phyloP scores from a whole-genome alignment of 2,329 filamentous ascomycete species.

The Intubia oerlemansii region DNA sequence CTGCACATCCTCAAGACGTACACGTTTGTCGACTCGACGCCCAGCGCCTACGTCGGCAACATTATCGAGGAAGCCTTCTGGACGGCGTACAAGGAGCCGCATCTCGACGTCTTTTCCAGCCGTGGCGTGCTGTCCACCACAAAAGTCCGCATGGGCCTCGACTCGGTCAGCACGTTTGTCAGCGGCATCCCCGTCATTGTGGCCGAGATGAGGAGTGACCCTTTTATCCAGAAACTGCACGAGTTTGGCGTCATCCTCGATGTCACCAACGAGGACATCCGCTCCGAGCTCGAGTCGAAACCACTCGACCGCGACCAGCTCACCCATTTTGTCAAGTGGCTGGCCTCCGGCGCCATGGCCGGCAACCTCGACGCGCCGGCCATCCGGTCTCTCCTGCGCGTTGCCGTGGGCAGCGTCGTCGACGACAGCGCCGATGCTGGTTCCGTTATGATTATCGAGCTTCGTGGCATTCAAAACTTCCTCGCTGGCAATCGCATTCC shows the following conservation, averaged over 20 bases:
- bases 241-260: constrained; percentile 74
- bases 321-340: constrained; percentile 68
- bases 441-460: constrained; percentile 42
- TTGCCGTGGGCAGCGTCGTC: constrained; percentile 52
- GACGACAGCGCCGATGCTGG: constrained; percentile 12
- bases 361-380: constrained; percentile 51
- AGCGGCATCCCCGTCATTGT: constrained; percentile 76
- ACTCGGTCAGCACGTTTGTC: constrained; percentile 51
- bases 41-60: constrained; percentile 61
- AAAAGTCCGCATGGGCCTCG: constrained; percentile 53
- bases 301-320: constrained; percentile 64
- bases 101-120: constrained; percentile 74
- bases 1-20: constrained; percentile 74
- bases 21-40: constrained; percentile 75
- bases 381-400: constrained; percentile 51
- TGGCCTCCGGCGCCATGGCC: constrained; percentile 46
- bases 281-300: constrained; percentile 59
- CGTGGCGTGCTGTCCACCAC: constrained; percentile 71
- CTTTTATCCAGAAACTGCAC: constrained; percentile 60
- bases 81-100: constrained; percentile 66
- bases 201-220: constrained; percentile 47
- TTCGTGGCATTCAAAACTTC: constrained; percentile 56
- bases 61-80: constrained; percentile 92
- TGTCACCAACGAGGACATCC: constrained; percentile 74
- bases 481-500: constrained; percentile 62